Evolutionary conservation across 495 filamentous ascomycete species (phyloP), one percentile per base, ranked within the genome.

Genomic region (Neurospora terricola): DNA sequence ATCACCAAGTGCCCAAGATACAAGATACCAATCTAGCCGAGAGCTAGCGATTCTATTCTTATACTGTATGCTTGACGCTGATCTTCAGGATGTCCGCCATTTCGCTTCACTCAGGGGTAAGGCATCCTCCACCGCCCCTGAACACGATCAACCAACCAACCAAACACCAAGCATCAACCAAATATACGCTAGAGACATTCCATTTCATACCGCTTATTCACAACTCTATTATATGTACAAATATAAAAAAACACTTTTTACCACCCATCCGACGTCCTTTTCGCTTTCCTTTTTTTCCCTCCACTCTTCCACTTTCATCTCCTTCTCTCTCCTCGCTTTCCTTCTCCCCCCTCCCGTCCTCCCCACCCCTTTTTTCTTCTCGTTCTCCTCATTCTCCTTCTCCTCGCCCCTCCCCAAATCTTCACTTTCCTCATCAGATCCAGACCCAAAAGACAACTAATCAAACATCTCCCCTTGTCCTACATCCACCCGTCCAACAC

Each of bases 401-500:
- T 4, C 30, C 2, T 2, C 18, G 2, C 5, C 2, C 18, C 1
- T 48, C 43, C 5, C n/a, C 18, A 48, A 7, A 21, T 48, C n/a
- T 34, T 42, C 34, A 0, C 3, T 4, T 4, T 34, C 3, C 45
- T 39, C 14, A 16, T n/a, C 68, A 76, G 30, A 68, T 27, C 36
- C 62, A 18, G 8, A 36, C 7, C 8, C 70, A n/a, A 0, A 34
- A 10, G 8, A 21, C 43, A 10, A 12, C 82, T 72, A 39, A 23
- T 75, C 84, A 82, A 93, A 92, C 40, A 86, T 62, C 12, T 62
- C 23, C 54, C 12, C 80, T 37, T 86, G 87, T 68, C 88, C 87
- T 59, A 95, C 82, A 80, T 98, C 95, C 39, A 96, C 91, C 84
- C 90, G 94, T 6, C 96, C 96, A 70, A 99, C 91, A 77, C 93